These are phyloP conservation scores for Crithidia fasciculata DNA, from an alignment of 208 protist genomes.

Conservation along the genomic window DNA sequence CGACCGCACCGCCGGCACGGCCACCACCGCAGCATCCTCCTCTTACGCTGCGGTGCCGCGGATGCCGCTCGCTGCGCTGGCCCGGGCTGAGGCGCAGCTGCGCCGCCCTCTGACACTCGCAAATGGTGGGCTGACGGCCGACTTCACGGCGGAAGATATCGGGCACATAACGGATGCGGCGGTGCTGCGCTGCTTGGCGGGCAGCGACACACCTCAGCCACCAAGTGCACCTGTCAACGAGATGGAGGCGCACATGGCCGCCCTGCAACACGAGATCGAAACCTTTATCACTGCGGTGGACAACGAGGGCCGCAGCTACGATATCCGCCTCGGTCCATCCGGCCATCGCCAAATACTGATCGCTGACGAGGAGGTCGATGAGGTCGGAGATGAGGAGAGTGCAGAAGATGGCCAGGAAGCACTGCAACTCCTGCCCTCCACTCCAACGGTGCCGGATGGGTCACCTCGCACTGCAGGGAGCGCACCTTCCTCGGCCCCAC, in stretches of 20 bases:
- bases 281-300: conserved; percentile 89
- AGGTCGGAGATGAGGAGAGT: not conserved
- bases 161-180: conserved; percentile 57
- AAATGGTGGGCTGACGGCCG: conserved; percentile 45
- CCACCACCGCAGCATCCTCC: not conserved
- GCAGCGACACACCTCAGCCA: not conserved
- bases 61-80: conserved; percentile 55
- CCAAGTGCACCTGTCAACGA: not conserved
- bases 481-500: no score
- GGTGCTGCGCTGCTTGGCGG: conserved; percentile 44
- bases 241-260: conserved; percentile 55
- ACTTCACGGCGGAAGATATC: conserved; percentile 69
- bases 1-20: not conserved
- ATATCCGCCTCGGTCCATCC: conserved; percentile 53
- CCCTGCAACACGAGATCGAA: conserved; percentile 61
- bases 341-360: conserved; percentile 67
- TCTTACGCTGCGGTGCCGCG: not conserved
- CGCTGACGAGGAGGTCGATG: conserved; percentile 30
- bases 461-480: no score
- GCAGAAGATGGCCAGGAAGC: not conserved
- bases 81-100: conserved; percentile 54
- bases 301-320: conserved; percentile 73
- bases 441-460: no score
- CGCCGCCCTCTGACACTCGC: conserved; percentile 52
- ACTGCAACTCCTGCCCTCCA: no score